phyloP scores from a whole-genome alignment of 2,329 filamentous ascomycete genomes.

The Epichloe sp. region DNA sequence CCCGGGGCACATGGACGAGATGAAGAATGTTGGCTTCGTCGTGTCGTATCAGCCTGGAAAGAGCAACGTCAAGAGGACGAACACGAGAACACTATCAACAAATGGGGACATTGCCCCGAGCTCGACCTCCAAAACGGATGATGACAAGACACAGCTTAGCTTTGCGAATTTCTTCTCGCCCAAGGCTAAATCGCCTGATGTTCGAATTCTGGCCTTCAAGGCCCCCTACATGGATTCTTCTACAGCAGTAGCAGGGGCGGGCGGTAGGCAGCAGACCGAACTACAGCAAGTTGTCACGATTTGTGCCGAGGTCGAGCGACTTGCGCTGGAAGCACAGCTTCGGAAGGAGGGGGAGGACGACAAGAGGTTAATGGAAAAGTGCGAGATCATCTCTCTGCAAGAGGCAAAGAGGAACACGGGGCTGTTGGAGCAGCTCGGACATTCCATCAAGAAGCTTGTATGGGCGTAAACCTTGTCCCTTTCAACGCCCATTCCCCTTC shows the following conservation, averaged over 20 bases:
- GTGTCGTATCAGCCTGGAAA: slow-evolving; percentile 63
- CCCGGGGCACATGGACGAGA: slow-evolving; percentile 60
- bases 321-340: slow-evolving; percentile 39
- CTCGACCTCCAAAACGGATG: slow-evolving; percentile 10
- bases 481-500: not conserved
- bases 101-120: slow-evolving; percentile 22
- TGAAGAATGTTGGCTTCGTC: slow-evolving; percentile 72
- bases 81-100: slow-evolving; percentile 67
- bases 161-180: slow-evolving; percentile 30
- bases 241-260: slow-evolving; percentile 36
- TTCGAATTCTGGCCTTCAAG: slow-evolving; percentile 40
- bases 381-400: slow-evolving; percentile 67
- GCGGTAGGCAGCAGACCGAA: slow-evolving; percentile 35
- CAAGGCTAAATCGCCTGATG: slow-evolving; percentile 19
- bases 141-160: slow-evolving; percentile 17
- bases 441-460: slow-evolving; percentile 86
- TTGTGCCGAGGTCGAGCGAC: slow-evolving; percentile 62
- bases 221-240: slow-evolving; percentile 41
- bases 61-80: slow-evolving; percentile 62
- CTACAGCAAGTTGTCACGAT: slow-evolving; percentile 47
- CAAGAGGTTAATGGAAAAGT: slow-evolving; percentile 37
- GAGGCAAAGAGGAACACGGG: slow-evolving; percentile 83
- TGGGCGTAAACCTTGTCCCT: slow-evolving; percentile 44
- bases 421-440: slow-evolving; percentile 72
- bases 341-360: slow-evolving; percentile 27